Percentiles rank a stretch among this genome's conserved stretches.
These are phyloP conservation scores for Lentinula sp. DNA, from an alignment of 768 basidiomycete species.

Conservation along the genomic window DNA sequence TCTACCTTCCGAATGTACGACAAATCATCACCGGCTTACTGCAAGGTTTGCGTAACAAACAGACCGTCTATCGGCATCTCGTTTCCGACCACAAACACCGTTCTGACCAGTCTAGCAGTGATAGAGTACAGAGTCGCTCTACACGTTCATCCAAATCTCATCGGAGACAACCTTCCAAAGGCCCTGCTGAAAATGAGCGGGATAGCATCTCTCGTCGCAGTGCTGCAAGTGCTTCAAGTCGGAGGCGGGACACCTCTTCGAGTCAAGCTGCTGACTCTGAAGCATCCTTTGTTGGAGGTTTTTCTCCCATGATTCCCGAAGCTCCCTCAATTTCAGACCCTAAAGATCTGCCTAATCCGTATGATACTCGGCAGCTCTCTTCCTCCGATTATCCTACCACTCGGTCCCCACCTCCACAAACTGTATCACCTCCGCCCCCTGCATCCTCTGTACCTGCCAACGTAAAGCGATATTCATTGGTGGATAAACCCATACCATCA, in stretches of 20 bases:
- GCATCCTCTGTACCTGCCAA: constrained; percentile 49
- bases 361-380: constrained; percentile 6
- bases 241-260: constrained; percentile 25
- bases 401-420: constrained; percentile 10
- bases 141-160: constrained; percentile 45
- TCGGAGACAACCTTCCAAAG: constrained; percentile 43
- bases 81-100: constrained; percentile 56
- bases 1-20: constrained; percentile 87
- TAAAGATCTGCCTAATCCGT: constrained; percentile 6
- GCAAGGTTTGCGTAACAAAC: constrained; percentile 89
- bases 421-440: constrained; percentile 14
- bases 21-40: constrained; percentile 90
- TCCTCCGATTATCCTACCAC: constrained; percentile 12
- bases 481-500: constrained; percentile 56
- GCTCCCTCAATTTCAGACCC: constrained; percentile 5
- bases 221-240: constrained; percentile 29
- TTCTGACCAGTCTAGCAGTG: constrained; percentile 42
- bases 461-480: constrained; percentile 75
- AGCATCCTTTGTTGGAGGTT: constrained; percentile 49
- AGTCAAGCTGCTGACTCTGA: constrained; percentile 22
- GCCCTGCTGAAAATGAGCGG: constrained; percentile 36
- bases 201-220: constrained; percentile 35
- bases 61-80: constrained; percentile 78
- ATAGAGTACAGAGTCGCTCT: constrained; percentile 53
- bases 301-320: constrained; percentile 20